These are phyloP conservation scores for Parietichytrium sp. DNA, from an alignment of 108 stramenopile genomes.

Conservation along the genomic window DNA sequence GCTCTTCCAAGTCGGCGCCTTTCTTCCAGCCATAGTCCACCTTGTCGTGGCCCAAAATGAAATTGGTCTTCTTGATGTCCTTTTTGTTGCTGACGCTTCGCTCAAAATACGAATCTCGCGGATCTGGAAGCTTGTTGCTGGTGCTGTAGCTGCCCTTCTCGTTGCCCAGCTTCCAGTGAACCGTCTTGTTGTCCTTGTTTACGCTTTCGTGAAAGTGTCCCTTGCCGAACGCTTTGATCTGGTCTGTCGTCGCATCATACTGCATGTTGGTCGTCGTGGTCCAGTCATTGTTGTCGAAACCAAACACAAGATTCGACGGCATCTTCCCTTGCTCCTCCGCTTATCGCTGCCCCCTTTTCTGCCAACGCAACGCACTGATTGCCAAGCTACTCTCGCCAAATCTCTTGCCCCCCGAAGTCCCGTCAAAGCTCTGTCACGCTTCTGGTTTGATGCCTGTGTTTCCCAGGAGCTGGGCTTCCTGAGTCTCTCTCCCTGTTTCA, in stretches of 20 bases:
- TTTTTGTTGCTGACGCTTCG: background rate
- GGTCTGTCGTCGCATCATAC: background rate
- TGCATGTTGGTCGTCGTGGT: background rate
- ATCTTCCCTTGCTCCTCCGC: no score
- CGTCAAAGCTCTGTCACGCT: no score
- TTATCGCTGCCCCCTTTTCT: no score
- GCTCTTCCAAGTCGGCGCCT: background rate
- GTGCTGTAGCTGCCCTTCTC: background rate
- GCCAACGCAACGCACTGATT: no score
- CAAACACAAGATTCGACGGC: background rate
- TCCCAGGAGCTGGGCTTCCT: no score
- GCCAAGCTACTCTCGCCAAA: no score
- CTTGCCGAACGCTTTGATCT: background rate
- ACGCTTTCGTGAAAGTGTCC: background rate
- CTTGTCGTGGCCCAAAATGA: background rate
- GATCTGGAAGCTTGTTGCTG: slow-evolving; percentile 20
- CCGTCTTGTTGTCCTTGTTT: slow-evolving; percentile 29
- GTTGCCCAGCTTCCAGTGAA: slow-evolving; percentile 12
- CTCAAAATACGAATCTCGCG: background rate
- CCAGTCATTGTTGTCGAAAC: background rate
- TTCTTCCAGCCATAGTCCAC: background rate
- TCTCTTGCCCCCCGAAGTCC: no score
- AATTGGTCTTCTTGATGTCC: slow-evolving; percentile 9
- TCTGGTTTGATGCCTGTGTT: no score
- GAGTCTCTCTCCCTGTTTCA: no score